phyloP scores from a whole-genome alignment of 768 basidiomycete genomes.

The Panus rudis region DNA sequence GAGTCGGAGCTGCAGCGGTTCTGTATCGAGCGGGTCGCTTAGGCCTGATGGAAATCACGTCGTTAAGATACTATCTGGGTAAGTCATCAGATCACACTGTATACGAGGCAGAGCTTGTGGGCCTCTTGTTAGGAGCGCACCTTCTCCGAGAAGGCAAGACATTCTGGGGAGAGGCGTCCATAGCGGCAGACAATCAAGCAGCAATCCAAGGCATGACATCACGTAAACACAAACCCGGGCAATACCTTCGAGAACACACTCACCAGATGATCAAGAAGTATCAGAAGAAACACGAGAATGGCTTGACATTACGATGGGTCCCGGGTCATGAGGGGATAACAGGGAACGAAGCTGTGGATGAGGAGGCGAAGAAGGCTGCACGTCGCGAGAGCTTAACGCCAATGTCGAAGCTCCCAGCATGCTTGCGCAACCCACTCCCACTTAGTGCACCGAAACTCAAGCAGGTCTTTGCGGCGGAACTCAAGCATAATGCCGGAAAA shows the following conservation, averaged over 20 bases:
- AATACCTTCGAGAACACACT: slow-evolving; percentile 10
- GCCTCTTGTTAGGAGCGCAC: slow-evolving; percentile 19
- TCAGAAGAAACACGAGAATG: too few relatives aligned
- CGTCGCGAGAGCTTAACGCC: neutral
- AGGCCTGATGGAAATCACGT: neutral
- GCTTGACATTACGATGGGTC: too few relatives aligned
- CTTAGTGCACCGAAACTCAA: neutral
- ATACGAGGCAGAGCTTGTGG: slow-evolving; percentile 25
- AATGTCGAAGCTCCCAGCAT: neutral
- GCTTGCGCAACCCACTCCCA: neutral
- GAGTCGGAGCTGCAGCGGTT: slow-evolving; percentile 26
- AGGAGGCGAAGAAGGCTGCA: slow-evolving; percentile 18
- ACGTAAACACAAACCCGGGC: neutral
- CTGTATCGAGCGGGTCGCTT: slow-evolving; percentile 8
- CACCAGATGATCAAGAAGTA: too few relatives aligned
- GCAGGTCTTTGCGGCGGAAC: neutral
- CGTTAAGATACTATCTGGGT: slow-evolving; percentile 18
- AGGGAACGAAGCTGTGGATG: slow-evolving; percentile 19
- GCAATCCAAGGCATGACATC: neutral
- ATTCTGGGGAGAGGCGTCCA: neutral
- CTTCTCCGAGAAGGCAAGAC: slow-evolving; percentile 13
- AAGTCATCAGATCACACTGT: slow-evolving; percentile 18
- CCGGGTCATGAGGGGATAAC: slow-evolving; percentile 16
- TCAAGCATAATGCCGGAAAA: neutral
- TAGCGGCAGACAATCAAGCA: slow-evolving; percentile 9